Base-by-base conservation (phyloP, 2,329 filamentous ascomycete genomes). In the Scopulariopsis brevicaulis region DNA sequence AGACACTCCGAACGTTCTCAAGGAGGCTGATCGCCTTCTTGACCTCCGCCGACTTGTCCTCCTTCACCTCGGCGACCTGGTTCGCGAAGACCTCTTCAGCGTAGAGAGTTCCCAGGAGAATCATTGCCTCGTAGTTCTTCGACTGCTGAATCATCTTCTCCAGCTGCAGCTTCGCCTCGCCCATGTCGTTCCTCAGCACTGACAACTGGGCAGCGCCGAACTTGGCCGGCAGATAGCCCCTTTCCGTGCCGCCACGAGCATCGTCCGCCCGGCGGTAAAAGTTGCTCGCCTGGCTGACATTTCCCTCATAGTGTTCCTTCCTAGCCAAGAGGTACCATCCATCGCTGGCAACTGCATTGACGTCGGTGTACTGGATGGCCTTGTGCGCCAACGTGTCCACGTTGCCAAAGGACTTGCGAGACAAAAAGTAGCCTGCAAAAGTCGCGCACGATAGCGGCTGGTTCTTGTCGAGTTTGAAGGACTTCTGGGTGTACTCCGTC, bases 341-440 rank as follows among this genome's bases (percentile, higher is more conserved):
- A 68, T 99, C 95, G 72, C 93, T 96, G 25, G 93, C 93, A 69
- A 97, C 90, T 3, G 92, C 90, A 69, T 96, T 96, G 64, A 97
- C 90, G 68, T 99, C 94, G 2, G 94, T 97, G 65, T 90, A 87
- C 67, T 96, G 90, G 62, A 99, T 96, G 7, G 94, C 92, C 70
- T 94, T 94, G 69, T 92, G 88, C 8, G 93, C 90, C 20, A 99
- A 79, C 22, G 85, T 85, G 63, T 97, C 91, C 11, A 94, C 91
- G 60, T 90, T 91, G 25, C 83, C 74, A 71, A 90, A 87, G 10
- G 85, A 83, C 68, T 91, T 95, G 65, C 89, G 83, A 2, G 90
- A 85, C 32, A 96, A 76, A 71, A 96, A 97, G 71, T 96, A 96
- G 62, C 84, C 81, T 52, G 91, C 90, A 70, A 99, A 96, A 1